phyloP scores from a whole-genome alignment of 768 basidiomycete genomes.

The Trametes cinnabarina region DNA sequence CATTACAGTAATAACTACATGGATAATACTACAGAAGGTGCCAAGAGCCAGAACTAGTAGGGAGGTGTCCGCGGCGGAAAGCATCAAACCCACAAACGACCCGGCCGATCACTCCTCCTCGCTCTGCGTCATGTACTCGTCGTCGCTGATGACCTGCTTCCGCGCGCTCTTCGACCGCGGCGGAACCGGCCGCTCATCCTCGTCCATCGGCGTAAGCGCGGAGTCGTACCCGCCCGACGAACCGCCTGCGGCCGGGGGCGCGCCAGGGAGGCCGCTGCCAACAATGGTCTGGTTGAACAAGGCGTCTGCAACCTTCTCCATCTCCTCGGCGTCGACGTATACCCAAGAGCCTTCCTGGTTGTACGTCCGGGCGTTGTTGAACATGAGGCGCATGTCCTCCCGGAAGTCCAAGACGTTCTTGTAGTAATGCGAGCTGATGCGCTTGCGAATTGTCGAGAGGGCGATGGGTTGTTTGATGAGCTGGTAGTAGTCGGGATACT shows the following conservation, averaged over 20 bases:
- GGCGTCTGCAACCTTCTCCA: constrained; percentile 84
- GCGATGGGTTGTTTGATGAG: constrained; percentile 88
- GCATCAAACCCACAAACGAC: neutral
- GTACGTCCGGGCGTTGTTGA: constrained; percentile 89
- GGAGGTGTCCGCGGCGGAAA: neutral
- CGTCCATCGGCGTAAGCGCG: constrained; percentile 78
- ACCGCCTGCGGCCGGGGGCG: constrained; percentile 38
- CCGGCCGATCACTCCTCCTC: constrained; percentile 55
- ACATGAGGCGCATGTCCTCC: constrained; percentile 88
- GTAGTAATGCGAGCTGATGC: constrained; percentile 61
- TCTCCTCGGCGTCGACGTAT: constrained; percentile 89
- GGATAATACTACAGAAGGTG: constrained; percentile 15
- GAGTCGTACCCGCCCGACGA: constrained; percentile 52
- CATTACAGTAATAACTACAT: constrained; percentile 22
- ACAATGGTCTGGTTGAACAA: constrained; percentile 62
- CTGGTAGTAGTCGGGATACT: constrained; percentile 91
- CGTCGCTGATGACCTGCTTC: constrained; percentile 75
- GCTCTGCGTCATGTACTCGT: constrained; percentile 62
- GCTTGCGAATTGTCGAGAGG: constrained; percentile 82
- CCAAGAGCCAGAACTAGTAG: constrained; percentile 7
- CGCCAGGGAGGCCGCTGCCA: constrained; percentile 75
- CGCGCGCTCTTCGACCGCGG: constrained; percentile 60
- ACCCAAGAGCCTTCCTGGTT: constrained; percentile 96
- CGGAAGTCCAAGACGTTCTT: constrained; percentile 71
- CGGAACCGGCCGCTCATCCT: constrained; percentile 61